Evolutionary conservation across 345 rosid genomes (phyloP).

Genomic region (Rubroshorea leprosula): DNA sequence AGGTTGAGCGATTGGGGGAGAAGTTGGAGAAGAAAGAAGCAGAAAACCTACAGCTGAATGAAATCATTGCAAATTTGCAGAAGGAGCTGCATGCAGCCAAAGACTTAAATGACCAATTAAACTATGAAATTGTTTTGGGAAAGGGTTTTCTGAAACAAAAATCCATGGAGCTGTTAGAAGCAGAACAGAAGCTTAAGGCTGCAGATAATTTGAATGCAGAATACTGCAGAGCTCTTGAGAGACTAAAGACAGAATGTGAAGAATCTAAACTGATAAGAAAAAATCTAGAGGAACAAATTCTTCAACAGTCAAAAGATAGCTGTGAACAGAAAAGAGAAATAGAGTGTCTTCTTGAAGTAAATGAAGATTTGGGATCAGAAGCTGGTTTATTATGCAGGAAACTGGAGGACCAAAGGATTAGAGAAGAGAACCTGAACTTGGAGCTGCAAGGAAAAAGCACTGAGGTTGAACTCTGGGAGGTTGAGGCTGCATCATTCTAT

Average conservation of each 20-base stretch:
- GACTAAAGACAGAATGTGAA: slow-evolving; percentile 51
- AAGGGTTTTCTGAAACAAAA: slow-evolving; percentile 54
- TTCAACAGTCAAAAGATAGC: neutral
- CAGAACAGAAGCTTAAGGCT: slow-evolving; percentile 61
- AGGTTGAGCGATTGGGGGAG: slow-evolving; percentile 40
- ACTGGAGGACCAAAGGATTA: neutral
- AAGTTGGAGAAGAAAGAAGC: slow-evolving; percentile 43
- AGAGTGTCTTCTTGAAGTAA: neutral
- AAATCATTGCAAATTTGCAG: slow-evolving; percentile 43
- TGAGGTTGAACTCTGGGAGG: neutral
- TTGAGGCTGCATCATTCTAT: neutral
- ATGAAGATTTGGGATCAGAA: neutral
- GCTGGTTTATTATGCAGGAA: neutral
- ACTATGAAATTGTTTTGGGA: slow-evolving; percentile 41
- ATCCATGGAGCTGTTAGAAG: slow-evolving; percentile 53
- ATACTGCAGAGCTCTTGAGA: slow-evolving; percentile 50
- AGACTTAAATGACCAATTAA: slow-evolving; percentile 53
- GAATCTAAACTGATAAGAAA: slow-evolving; percentile 36
- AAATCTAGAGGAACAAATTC: slow-evolving; percentile 18
- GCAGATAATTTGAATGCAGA: slow-evolving; percentile 47
- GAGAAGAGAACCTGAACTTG: neutral
- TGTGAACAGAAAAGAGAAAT: neutral
- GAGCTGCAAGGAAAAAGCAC: neutral
- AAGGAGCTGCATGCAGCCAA: slow-evolving; percentile 48
- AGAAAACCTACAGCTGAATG: slow-evolving; percentile 37